These are phyloP conservation scores for Fusarium temperatum DNA, from an alignment of 2,329 filamentous ascomycete species.

Conservation along the genomic window DNA sequence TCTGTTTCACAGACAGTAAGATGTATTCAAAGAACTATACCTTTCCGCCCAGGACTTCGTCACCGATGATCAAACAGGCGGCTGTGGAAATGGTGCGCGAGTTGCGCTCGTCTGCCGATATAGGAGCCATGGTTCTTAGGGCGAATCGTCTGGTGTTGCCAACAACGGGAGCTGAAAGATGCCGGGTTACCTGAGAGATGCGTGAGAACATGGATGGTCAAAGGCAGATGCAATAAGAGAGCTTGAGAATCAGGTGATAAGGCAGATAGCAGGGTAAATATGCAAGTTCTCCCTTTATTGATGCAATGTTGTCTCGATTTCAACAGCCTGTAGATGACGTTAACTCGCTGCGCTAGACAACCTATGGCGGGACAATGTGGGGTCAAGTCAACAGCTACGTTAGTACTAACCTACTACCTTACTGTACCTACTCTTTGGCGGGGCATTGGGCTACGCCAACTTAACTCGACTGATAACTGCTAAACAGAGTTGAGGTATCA, in stretches of 20 bases:
- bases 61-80: slow-evolving; percentile 94
- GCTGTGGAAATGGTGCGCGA: slow-evolving; percentile 84
- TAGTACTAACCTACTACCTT: not conserved
- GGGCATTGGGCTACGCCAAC: slow-evolving; percentile 21
- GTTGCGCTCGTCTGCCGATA: slow-evolving; percentile 62
- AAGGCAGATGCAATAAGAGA: slow-evolving; percentile 7
- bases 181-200: slow-evolving; percentile 76
- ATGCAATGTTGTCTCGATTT: slow-evolving; percentile 14
- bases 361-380: slow-evolving; percentile 24
- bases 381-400: not conserved
- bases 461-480: slow-evolving; percentile 22
- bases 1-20: not conserved
- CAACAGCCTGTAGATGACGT: slow-evolving; percentile 26
- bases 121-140: slow-evolving; percentile 52
- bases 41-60: slow-evolving; percentile 96
- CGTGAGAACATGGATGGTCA: slow-evolving; percentile 74
- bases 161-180: slow-evolving; percentile 59
- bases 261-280: not conserved
- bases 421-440: slow-evolving; percentile 21
- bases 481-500: not conserved
- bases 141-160: slow-evolving; percentile 47
- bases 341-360: slow-evolving; percentile 14
- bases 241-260: not conserved
- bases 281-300: slow-evolving; percentile 10
- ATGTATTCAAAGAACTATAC: slow-evolving; percentile 53